Conservation (phyloP, 2,329 filamentous ascomycete genomes). For the Cladorrhinum sp. region DNA sequence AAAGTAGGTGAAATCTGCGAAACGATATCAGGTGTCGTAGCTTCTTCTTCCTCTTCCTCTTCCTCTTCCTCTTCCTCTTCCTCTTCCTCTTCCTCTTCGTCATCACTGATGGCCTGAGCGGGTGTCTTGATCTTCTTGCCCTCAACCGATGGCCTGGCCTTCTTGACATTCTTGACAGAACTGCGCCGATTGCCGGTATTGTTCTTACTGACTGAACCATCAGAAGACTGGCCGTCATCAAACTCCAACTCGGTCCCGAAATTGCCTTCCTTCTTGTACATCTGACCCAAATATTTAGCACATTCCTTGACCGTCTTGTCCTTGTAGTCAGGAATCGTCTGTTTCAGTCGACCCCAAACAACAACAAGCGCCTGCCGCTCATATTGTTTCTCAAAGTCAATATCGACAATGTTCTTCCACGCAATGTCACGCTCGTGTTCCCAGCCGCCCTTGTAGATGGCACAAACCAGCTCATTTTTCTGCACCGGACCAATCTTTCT, state of each 20-base stretch:
- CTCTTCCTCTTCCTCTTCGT: neutral
- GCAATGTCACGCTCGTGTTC: conserved; percentile 46
- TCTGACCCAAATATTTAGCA: conserved; percentile 23
- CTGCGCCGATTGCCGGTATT: too few species aligned
- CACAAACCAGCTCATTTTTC: conserved; percentile 42
- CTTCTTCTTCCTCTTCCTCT: neutral
- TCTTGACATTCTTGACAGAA: neutral
- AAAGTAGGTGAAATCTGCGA: neutral
- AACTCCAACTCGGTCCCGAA: conserved; percentile 11
- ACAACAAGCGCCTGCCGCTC: conserved; percentile 24
- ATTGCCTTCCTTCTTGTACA: conserved; percentile 25
- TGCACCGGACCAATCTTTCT: conserved; percentile 43
- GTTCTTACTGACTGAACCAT: neutral
- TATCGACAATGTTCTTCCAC: conserved; percentile 37
- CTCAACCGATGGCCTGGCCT: neutral
- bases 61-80: neutral
- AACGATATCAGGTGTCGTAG: neutral
- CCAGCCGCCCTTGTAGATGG: conserved; percentile 42
- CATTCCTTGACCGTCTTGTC: conserved; percentile 21
- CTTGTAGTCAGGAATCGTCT: conserved; percentile 23
- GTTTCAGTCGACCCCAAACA: conserved; percentile 25
- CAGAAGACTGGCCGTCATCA: conserved; percentile 4
- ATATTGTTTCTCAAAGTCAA: conserved; percentile 18
- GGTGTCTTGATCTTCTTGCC: neutral
- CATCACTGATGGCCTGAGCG: neutral